phyloP scores from a whole-genome alignment of 495 filamentous ascomycete species.

The Halenospora varia region DNA sequence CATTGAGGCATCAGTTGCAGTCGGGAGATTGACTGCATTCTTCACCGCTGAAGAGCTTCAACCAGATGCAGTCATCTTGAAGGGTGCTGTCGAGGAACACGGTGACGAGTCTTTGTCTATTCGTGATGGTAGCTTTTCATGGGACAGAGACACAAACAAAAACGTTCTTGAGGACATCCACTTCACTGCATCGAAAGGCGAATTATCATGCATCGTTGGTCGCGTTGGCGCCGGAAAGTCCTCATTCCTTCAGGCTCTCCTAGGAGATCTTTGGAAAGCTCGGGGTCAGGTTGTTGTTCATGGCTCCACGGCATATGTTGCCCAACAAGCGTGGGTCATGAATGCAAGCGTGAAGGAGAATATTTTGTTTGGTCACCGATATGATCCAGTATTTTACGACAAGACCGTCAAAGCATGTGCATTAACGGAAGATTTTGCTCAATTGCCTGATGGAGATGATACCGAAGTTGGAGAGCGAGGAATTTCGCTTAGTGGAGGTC shows the following conservation, averaged over 20 bases:
- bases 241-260: slow-evolving; percentile 77
- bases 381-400: slow-evolving; percentile 93
- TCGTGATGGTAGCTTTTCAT: slow-evolving; percentile 85
- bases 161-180: slow-evolving; percentile 72
- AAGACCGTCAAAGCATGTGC: slow-evolving; percentile 92
- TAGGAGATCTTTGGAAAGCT: slow-evolving; percentile 88
- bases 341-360: slow-evolving; percentile 96
- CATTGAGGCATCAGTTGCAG: slow-evolving; percentile 93
- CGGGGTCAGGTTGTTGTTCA: slow-evolving; percentile 80
- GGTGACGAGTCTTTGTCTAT: slow-evolving; percentile 86
- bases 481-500: slow-evolving; percentile 94
- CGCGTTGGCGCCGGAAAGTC: slow-evolving; percentile 94
- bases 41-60: slow-evolving; percentile 90
- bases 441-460: slow-evolving; percentile 91
- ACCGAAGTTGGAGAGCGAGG: slow-evolving; percentile 97
- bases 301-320: slow-evolving; percentile 83
- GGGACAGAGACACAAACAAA: slow-evolving; percentile 73
- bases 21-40: slow-evolving; percentile 78
- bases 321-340: slow-evolving; percentile 94
- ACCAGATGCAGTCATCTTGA: slow-evolving; percentile 67
- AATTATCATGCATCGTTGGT: slow-evolving; percentile 91
- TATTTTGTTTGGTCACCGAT: slow-evolving; percentile 94
- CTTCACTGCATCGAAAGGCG: slow-evolving; percentile 82
- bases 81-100: slow-evolving; percentile 57
- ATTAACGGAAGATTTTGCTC: slow-evolving; percentile 83